Evolutionary conservation across 176 grass and related monocot genomes (phyloP).

Genomic region (Aegilops speltoides): DNA sequence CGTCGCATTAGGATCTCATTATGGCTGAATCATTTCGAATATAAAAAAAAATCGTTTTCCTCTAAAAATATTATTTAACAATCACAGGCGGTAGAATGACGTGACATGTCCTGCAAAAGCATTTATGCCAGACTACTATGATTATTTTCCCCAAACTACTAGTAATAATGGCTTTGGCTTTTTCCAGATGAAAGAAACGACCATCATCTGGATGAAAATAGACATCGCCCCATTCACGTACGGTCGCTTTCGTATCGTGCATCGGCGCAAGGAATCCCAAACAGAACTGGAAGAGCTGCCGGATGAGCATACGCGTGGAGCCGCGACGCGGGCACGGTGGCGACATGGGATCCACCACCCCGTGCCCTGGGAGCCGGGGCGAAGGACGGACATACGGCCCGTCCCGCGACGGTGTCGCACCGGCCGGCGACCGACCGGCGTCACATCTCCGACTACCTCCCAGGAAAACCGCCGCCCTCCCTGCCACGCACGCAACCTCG

Average conservation of each 20-base stretch:
- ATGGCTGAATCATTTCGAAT: too few relatives aligned
- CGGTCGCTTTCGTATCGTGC: neutral
- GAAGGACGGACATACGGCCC: neutral
- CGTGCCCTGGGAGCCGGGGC: neutral
- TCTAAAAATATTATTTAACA: neutral
- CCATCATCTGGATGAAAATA: too few relatives aligned
- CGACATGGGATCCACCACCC: neutral
- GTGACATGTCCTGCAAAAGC: neutral
- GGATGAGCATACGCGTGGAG: neutral
- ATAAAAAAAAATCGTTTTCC: too few relatives aligned
- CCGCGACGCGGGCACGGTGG: neutral
- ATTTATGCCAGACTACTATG: too few relatives aligned
- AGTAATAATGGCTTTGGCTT: neutral
- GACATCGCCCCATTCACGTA: too few relatives aligned
- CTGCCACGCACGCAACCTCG: neutral
- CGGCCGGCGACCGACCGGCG: too few relatives aligned
- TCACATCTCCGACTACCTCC: neutral
- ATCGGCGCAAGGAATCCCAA: neutral
- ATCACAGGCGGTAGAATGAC: neutral
- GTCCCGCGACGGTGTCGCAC: too few relatives aligned
- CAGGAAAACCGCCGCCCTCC: neutral
- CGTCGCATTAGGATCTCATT: too few relatives aligned
- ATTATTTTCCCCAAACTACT: neutral
- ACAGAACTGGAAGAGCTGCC: neutral
- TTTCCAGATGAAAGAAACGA: neutral